These are phyloP conservation scores for Suillus occidentalis DNA, from an alignment of 768 basidiomycete species.

Conservation along the genomic window DNA sequence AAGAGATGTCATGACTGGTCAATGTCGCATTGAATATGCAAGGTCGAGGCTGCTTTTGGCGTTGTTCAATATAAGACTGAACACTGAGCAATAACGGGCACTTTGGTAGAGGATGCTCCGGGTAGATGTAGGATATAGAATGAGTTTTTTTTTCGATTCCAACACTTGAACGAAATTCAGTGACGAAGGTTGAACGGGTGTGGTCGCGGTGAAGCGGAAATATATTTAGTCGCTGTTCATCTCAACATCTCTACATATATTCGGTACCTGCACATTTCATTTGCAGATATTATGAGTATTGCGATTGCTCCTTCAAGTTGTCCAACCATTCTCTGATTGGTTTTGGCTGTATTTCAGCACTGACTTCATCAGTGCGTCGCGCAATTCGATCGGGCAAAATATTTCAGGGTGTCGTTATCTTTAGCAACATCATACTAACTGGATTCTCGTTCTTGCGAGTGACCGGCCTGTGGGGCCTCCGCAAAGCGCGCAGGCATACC, in stretches of 20 bases:
- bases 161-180: neutral
- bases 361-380: neutral
- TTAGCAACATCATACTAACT: neutral
- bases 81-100: neutral
- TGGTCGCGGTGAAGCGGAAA: neutral
- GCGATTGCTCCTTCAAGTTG: too few species aligned
- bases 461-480: neutral
- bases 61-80: neutral
- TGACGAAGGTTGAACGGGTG: neutral
- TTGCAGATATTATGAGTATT: too few species aligned
- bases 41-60: neutral
- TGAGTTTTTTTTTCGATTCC: neutral
- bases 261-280: neutral
- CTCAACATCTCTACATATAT: neutral
- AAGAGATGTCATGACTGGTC: slow-evolving; percentile 27
- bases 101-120: neutral
- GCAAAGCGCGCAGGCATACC: neutral
- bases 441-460: neutral
- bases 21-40: slow-evolving; percentile 18
- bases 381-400: neutral
- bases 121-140: neutral
- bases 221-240: neutral
- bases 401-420: neutral
- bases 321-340: neutral
- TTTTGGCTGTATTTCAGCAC: neutral